phyloP scores from a whole-genome alignment of 2,329 filamentous ascomycete species.

The Alternaria rosae region DNA sequence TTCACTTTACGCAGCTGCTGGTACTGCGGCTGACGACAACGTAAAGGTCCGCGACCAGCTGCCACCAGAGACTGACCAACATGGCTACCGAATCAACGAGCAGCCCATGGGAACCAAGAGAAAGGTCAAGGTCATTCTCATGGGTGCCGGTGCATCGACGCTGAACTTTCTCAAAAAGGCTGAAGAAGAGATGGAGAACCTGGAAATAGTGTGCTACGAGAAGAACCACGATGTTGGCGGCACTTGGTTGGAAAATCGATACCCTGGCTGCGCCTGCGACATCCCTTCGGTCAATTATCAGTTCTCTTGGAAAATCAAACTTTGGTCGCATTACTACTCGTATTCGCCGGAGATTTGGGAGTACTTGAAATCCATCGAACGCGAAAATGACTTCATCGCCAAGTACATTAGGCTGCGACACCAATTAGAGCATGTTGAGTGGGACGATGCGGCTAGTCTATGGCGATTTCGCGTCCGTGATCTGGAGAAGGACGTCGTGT shows the following conservation, averaged over 20 bases:
- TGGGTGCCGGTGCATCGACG: constrained; percentile 54
- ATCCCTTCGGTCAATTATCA: constrained; percentile 46
- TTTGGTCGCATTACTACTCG: constrained; percentile 55
- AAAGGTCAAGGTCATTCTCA: constrained; percentile 51
- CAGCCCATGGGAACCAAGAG: constrained; percentile 54
- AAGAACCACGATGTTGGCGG: constrained; percentile 51
- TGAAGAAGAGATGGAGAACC: constrained; percentile 52
- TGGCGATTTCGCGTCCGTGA: constrained; percentile 26
- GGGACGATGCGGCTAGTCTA: constrained; percentile 22
- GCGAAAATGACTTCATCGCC: constrained; percentile 43
- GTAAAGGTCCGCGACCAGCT: constrained; percentile 35
- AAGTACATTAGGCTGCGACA: constrained; percentile 33
- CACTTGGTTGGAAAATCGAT: constrained; percentile 53
- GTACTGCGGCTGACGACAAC: constrained; percentile 35
- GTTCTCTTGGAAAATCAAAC: constrained; percentile 60
- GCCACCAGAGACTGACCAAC: constrained; percentile 48
- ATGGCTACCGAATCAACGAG: constrained; percentile 54
- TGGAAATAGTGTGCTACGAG: constrained; percentile 55
- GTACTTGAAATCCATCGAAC: constrained; percentile 56
- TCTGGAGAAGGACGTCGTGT: constrained; percentile 18
- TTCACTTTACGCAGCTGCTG: constrained; percentile 23
- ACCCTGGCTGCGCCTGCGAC: constrained; percentile 52
- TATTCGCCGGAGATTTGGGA: constrained; percentile 58
- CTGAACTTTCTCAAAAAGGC: constrained; percentile 55
- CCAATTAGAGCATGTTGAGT: constrained; percentile 27